A percentile compares a stretch with the other conserved stretches of the same genome.
Conservation (phyloP, 129 eudicot species). For the Arctium lappa region DNA sequence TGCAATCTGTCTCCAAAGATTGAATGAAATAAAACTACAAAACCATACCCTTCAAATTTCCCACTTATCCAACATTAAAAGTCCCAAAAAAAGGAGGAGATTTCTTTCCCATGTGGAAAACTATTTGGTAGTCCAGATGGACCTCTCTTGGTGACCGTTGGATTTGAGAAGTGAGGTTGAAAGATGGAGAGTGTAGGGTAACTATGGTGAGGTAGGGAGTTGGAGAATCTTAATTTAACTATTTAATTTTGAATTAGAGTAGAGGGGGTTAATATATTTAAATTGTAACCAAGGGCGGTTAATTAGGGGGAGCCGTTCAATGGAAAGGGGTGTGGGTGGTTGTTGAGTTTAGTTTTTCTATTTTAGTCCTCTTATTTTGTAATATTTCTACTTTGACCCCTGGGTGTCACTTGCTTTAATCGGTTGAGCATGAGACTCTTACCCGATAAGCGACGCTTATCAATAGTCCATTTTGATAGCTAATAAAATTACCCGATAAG, state of each 20-base stretch:
- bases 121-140: background rate
- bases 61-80: background rate
- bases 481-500: background rate
- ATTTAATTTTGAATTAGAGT: background rate
- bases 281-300: constrained; percentile 31
- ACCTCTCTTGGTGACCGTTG: background rate
- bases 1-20: constrained; percentile 8
- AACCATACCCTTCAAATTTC: constrained; percentile 13
- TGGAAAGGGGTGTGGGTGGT: background rate
- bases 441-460: background rate
- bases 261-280: constrained; percentile 10
- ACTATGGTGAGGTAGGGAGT: background rate
- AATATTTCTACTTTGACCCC: background rate
- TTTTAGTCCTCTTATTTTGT: background rate
- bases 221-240: background rate
- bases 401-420: background rate
- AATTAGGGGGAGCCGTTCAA: constrained; percentile 15
- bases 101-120: background rate
- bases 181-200: background rate
- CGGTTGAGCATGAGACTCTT: too few relatives aligned
- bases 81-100: background rate
- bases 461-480: too few relatives aligned
- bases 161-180: background rate
- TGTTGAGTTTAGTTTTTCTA: background rate
- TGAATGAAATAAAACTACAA: constrained; percentile 5